Evolutionary conservation across 2,329 filamentous ascomycete species (phyloP), one percentile per base, ranked within the genome.

Genomic region (Fusarium albidum): DNA sequence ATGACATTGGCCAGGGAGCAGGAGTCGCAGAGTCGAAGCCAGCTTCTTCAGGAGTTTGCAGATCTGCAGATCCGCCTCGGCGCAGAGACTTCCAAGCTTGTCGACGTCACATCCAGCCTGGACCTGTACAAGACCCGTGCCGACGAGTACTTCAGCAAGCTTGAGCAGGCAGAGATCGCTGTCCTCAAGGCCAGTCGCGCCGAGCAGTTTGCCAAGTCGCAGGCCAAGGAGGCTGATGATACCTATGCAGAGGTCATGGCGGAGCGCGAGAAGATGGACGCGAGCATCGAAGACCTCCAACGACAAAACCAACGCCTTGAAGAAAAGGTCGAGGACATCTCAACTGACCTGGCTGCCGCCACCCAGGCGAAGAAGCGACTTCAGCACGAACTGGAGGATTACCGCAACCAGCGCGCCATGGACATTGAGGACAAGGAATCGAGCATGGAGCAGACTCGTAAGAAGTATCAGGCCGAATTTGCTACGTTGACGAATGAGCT

Each of bases 401-500:
- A 98, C 78, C 87, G 95, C 55, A 96, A 88, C 70, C 93, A 97
- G 74, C 87, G 94, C 39, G 93, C 93, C 52, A 96, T 96, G 73
- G 95, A 98, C 67, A 91, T 98, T 49, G 95, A 98, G 73, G 94
- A 99, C 75, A 97, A 95, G 73, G 94, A 98, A 74, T 89, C 89
- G 9, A 95, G 91, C 63, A 90, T 97, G 85, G 95, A 99, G 75
- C 94, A 98, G 75, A 97, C 94, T 35, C 86, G 94, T 68, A 95
- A 94, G 81, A 99, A 98, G 80, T 99, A 98, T 71, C 95, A 98
- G 71, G 84, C 88, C 34, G 94, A 99, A 73, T 92, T 97, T 70
- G 89, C 91, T 13, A 90, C 90, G 5, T 79, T 98, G 41, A 95
- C 90, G 45, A 92, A 93, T 66, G 95, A 99, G 75, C 85, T 99